Conservation (phyloP, 2,329 filamentous ascomycete genomes). For the Cladosporium sp. region DNA sequence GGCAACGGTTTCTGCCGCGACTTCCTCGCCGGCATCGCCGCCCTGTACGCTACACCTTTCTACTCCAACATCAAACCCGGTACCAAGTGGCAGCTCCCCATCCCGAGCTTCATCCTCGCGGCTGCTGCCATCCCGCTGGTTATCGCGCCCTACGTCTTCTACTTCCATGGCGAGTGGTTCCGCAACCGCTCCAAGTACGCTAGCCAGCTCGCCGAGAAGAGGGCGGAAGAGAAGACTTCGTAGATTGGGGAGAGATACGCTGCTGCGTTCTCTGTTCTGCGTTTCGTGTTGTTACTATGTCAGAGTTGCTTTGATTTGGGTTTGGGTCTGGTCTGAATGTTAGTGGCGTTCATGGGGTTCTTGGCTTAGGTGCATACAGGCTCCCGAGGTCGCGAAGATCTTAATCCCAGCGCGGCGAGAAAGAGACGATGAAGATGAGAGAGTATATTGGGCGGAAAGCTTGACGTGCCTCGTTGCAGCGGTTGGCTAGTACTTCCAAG, state of each 20-base stretch:
- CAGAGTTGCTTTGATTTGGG: not conserved
- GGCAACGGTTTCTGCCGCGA: slow-evolving; percentile 75
- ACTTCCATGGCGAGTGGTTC: slow-evolving; percentile 44
- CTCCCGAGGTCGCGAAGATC: not conserved
- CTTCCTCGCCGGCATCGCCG: slow-evolving; percentile 70
- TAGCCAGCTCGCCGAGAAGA: slow-evolving; percentile 50
- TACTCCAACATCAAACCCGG: slow-evolving; percentile 31
- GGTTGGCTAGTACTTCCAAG: not conserved
- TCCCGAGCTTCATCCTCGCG: slow-evolving; percentile 56
- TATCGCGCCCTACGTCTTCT: slow-evolving; percentile 57
- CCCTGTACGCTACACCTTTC: slow-evolving; percentile 63
- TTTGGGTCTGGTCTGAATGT: not conserved
- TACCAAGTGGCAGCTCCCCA: slow-evolving; percentile 39
- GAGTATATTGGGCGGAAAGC: not conserved
- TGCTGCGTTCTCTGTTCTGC: not conserved
- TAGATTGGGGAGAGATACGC: not conserved
- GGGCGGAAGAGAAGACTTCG: slow-evolving; percentile 30
- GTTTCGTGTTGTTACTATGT: not conserved
- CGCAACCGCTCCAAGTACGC: slow-evolving; percentile 37
- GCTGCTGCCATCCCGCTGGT: slow-evolving; percentile 53
- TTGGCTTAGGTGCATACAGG: not conserved
- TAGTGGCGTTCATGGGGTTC: not conserved
- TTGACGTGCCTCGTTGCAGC: not conserved
- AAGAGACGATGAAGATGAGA: not conserved
- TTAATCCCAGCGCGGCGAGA: not conserved